Evolutionary conservation across 352 stramenopile genomes (phyloP).

Genomic region (Stephanocyclus meneghinianus): DNA sequence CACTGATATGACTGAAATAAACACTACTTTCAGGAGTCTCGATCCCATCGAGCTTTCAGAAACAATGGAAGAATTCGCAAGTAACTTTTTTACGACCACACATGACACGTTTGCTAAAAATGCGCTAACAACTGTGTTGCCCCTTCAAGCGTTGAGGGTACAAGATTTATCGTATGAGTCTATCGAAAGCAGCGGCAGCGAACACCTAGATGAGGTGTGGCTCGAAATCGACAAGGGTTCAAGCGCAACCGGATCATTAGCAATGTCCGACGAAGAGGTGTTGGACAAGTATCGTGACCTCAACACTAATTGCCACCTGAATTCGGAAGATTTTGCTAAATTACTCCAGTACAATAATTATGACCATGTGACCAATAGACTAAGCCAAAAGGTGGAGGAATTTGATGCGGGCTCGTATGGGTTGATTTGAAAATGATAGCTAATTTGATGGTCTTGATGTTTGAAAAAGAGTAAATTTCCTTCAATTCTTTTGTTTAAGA

Average conservation of each 20-base stretch:
- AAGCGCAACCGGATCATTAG: slow-evolving; percentile 7
- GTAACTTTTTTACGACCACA: slow-evolving; percentile 24
- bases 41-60: slow-evolving; percentile 26
- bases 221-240: slow-evolving; percentile 16
- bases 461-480: background rate
- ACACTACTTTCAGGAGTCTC: slow-evolving; percentile 28
- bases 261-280: slow-evolving; percentile 17
- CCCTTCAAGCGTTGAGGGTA: slow-evolving; percentile 31
- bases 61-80: slow-evolving; percentile 32
- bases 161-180: slow-evolving; percentile 19
- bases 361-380: background rate
- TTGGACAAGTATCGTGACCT: slow-evolving; percentile 18
- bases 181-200: slow-evolving; percentile 6
- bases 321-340: slow-evolving; percentile 32
- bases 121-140: slow-evolving; percentile 15
- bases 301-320: slow-evolving; percentile 12
- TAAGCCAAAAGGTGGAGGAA: background rate
- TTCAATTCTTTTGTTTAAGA: background rate
- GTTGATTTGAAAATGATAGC: slow-evolving; percentile 4
- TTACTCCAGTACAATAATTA: slow-evolving; percentile 23
- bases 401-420: background rate
- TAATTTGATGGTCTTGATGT: background rate
- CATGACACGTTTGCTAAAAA: background rate
- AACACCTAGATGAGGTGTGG: slow-evolving; percentile 8
- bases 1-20: slow-evolving; percentile 21